Base-by-base conservation (phyloP, 768 basidiomycete species). In the Podaxis sp. region DNA sequence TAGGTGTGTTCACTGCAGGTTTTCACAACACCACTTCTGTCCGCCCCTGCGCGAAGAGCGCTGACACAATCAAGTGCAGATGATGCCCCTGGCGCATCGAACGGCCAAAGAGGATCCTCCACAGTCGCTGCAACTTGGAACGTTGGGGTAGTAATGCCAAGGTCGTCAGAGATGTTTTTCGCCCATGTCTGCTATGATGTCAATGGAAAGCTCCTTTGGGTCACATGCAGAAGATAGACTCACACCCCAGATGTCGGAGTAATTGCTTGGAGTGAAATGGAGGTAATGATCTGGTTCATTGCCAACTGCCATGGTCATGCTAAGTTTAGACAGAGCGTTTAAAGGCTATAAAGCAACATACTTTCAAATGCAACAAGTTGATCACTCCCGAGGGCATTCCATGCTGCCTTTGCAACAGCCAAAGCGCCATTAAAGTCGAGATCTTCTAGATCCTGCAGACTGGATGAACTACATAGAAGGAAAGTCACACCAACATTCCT, bases 271-370 rank as follows among this genome's bases (percentile, higher is more conserved):
- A 1, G 77, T 77, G 64, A 79, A 79, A 9, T 64, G 37, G 41
- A 74, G 73, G 63, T 83, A 84, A 40, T 83, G 81, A 66, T 84
- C 82, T 2, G 82, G 82, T 69, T 85, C 83, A 55, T 84, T 84
- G 22, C 83, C 83, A 63, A 84, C 81, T 82, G 29, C 13, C 17
- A 55, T 9, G 54, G 22, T 57, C 17, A 56, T n/a, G 57, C 33
- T 36, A 36, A 51, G 25, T 15, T 37, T 29, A 33, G 19, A 17
- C 7, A 15, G 53, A 52, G 17, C 27, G 3, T 4, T 49, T 9
- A 6, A 40, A 5, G 46, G 64, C 58, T n/a, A 50, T 25, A 12
- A n/a, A 57, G 47, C 22, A 25, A 67, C 71, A 47, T 55, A 81
- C 82, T 82, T 72, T 85, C 82, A 41, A 83, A 75, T 1, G 75